Evolutionary conservation across 306 rosid species (phyloP), one percentile per base, ranked within the genome.

Genomic region (Quillaja saponaria): DNA sequence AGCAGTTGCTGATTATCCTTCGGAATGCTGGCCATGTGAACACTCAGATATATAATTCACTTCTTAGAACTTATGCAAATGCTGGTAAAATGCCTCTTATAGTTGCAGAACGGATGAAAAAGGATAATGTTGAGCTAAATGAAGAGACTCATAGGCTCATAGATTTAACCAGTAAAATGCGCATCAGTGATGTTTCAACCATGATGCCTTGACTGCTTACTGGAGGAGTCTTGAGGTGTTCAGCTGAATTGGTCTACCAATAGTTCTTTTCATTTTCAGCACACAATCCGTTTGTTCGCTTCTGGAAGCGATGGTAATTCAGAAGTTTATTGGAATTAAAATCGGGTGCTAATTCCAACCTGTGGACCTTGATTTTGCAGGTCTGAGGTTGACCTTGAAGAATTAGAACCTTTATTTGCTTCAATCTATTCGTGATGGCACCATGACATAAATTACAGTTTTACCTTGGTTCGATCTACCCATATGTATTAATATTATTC

Each of bases 1-100:
- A 92, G 66, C 66, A 81, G 64, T 66, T 89, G 21, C 73, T 92
- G 76, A 75, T 49, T 60, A 63, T 75, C 61, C 89, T 92, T 62
- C 78, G 83, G 48, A 67, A 81, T 38, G 84, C 72, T 47, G 84
- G 83, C 66, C 83, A 88, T 64, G 76, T 81, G 65, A 86, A 71
- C 69, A 84, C 92, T 6, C 77, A 81, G 67, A 70, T 86, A 42
- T 88, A 86, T 35, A 88, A 88, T 67, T 74, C 68, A 15, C 78
- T 84, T 33, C 83, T 88, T 60, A 69, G 73, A 66, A 81, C 87
- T 16, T 88, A 86, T 56, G 95, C 81, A 25, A 75, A 73, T 56
- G 98, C 95, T 42, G 90, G 90, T 55, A 82, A 81, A 74, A 86
- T 88, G 98, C 88, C 98, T 62, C 85, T 80, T 25, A 50, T 92